Base-by-base conservation (phyloP, 352 stramenopile species). In the Globisporangium mamillatum region DNA sequence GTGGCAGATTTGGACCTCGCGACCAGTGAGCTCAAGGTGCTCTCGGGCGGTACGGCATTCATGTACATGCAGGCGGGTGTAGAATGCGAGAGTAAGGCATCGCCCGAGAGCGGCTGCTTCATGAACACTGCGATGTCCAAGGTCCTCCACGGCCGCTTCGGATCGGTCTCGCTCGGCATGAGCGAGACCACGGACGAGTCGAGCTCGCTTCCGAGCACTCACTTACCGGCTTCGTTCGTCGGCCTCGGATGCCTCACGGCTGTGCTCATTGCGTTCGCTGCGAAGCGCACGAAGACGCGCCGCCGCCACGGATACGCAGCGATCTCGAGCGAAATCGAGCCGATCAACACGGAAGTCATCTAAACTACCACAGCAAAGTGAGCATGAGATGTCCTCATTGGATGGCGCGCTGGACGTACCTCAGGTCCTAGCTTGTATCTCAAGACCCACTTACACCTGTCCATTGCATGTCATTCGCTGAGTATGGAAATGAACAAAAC, bases 91-190 rank as follows among this genome's bases (percentile, higher is more conserved):
- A 12, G 25, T 20, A 38, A 66, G 44, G 29, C 20, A 16, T 55
- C 50, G 22, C 53, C 25, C 34, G 52, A 60, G 3, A n/a, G 41
- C 24, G 62, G 62, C 6, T 67, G 52, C 34, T 67, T 68, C 41
- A 68, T 68, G 53, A 60, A 62, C 27, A 41, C 36, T 0, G 53
- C 63, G 7, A 62, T 68, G 53, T 32, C 34, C 53, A 68, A 68
- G 38, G 36, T 54, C 16, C 41, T 68, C 22, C 38, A 68, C 14
- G 24, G 50, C 9, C 22, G 32, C 36, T 60, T 67, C 32, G 53
- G 63, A 20, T 53, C 36, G 5, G 18, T 57, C 25, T 24, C 38
- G 7, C 63, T 68, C 20, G 53, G 56, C 34, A 63, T 63, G 63
- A 56, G 27, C 41, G 20, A 53, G 0, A 6, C 44, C 25, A 41